Base-by-base conservation (phyloP, 2,329 filamentous ascomycete genomes). In the Talaromyces piceae region DNA sequence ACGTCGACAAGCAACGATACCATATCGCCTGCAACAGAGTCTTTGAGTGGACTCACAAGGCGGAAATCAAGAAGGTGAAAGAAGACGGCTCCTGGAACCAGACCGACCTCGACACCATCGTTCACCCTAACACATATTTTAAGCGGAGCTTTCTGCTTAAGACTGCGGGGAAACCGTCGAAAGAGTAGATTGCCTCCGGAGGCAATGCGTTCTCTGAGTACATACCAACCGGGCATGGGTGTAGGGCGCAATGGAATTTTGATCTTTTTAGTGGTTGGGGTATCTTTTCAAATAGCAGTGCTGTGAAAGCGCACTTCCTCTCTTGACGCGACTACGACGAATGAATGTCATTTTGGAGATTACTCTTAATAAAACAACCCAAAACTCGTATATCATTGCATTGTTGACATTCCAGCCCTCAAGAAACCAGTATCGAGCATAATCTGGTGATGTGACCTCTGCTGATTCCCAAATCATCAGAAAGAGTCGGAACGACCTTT, bases 91-190 rank as follows among this genome's bases (percentile, higher is more conserved):
- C 83, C 47, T 86, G 86, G 82, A 83, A 77, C 11, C 73, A 84
- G 5, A 82, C 82, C 13, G 88, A 95, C 66, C 76, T 95, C 39
- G 91, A 97, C 70, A 97, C 91, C 0, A 95, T 98, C 64, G 84
- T 95, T 20, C 93, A 98, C 70, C 93, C 93, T 9, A 98, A 98
- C 67, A 91, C 91, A 58, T 98, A 96, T 71, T 98, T 97, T 71
- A 96, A 95, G 77, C 80, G 91, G 51, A 95, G 90, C 66, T 97
- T 89, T 68, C 63, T 94, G 59, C 73, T 98, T 55, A 95, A 90
- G 75, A 88, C 93, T 65, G 68, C 94, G 23, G 83, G 75, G 2
- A 82, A 77, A 55, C 58, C 65, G 25, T 67, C 71, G 20, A 72
- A 72, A 54, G 70, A 73, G 16, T 46, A 23, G 30, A 49, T 39